A percentile compares a stretch with the other conserved stretches of the same genome.
Conservation (phyloP, 148 eudicot genomes). For the Silene latifolia region DNA sequence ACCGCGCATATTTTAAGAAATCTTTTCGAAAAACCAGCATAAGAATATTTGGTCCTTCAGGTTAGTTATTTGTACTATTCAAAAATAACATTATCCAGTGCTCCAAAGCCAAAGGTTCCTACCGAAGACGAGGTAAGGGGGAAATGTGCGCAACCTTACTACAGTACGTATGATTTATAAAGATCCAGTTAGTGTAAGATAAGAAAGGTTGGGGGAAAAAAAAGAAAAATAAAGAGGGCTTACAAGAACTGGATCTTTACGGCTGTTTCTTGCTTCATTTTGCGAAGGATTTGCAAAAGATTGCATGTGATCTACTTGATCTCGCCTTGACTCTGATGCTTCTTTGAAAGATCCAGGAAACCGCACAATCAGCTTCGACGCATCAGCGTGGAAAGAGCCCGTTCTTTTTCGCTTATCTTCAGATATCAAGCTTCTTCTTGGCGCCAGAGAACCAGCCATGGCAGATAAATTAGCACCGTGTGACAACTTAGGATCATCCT, state of each 20-base stretch:
- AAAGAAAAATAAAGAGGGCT: slow-evolving; percentile 28
- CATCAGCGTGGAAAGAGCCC: slow-evolving; percentile 43
- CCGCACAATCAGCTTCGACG: slow-evolving; percentile 48
- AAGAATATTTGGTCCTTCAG: too few relatives aligned
- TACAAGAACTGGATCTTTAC: slow-evolving; percentile 72
- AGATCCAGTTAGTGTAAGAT: background rate
- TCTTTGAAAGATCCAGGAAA: slow-evolving; percentile 90
- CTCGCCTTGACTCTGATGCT: slow-evolving; percentile 54
- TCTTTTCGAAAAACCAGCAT: too few relatives aligned
- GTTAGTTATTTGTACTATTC: too few relatives aligned
- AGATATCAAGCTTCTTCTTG: slow-evolving; percentile 56
- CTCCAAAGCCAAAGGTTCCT: too few relatives aligned
- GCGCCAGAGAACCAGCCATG: slow-evolving; percentile 43
- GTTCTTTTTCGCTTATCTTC: slow-evolving; percentile 56
- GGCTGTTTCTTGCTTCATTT: slow-evolving; percentile 50
- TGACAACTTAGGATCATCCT: slow-evolving; percentile 60
- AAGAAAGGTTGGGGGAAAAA: too few relatives aligned
- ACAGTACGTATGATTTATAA: too few relatives aligned
- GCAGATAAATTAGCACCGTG: slow-evolving; percentile 50
- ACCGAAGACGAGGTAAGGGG: too few relatives aligned
- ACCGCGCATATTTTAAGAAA: too few relatives aligned
- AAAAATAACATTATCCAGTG: too few relatives aligned
- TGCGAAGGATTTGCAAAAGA: slow-evolving; percentile 37
- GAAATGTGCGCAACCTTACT: too few relatives aligned
- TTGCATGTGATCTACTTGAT: slow-evolving; percentile 33